These are phyloP conservation scores for Scheffersomyces segobiensis DNA, from an alignment of 1,139 yeast genomes.

Conservation along the genomic window DNA sequence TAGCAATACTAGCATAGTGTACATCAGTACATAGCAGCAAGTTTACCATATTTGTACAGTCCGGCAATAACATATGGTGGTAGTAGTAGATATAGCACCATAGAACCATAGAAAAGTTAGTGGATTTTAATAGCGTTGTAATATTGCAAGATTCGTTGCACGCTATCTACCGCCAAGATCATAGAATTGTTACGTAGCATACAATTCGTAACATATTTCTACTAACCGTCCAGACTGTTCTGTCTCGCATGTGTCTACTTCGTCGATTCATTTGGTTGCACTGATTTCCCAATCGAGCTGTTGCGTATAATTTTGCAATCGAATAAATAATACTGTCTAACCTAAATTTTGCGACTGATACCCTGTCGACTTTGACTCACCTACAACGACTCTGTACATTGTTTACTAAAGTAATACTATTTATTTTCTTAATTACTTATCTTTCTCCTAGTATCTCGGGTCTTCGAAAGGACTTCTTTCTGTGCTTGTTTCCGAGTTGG, in stretches of 20 bases:
- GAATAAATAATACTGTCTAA: background rate
- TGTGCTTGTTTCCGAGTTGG: slow-evolving; percentile 14
- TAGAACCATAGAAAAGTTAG: background rate
- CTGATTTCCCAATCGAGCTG: background rate
- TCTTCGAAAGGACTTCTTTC: slow-evolving; percentile 36
- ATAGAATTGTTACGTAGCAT: background rate
- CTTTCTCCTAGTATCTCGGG: slow-evolving; percentile 10
- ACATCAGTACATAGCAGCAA: no score
- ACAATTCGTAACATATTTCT: no score
- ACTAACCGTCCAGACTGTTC: no score
- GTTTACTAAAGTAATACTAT: background rate
- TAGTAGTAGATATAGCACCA: background rate
- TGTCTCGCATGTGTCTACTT: background rate
- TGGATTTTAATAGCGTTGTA: background rate
- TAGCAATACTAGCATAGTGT: background rate
- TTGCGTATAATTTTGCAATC: background rate
- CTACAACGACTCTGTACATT: background rate
- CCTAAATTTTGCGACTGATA: no score
- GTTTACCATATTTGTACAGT: background rate
- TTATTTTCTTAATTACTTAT: background rate
- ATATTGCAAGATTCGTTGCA: background rate
- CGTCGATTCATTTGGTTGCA: background rate
- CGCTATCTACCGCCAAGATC: background rate
- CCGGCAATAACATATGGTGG: background rate
- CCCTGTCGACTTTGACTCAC: background rate